Conservation (phyloP, 2,329 filamentous ascomycete genomes). For the Paraconiothyrium sp. region DNA sequence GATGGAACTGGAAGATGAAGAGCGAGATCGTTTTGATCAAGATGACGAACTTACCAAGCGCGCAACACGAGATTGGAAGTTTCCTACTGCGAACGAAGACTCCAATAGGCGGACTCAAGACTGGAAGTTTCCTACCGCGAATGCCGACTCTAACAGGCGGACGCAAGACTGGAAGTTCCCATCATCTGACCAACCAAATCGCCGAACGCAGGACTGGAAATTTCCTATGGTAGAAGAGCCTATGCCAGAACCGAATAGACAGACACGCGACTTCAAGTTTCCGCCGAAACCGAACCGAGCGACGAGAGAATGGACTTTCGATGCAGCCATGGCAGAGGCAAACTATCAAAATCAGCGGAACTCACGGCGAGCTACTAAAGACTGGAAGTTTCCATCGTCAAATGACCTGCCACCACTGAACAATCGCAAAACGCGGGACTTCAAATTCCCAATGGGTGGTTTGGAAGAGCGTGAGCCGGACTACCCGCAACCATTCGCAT, state of each 20-base stretch:
- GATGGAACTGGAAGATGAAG: conserved; percentile 53
- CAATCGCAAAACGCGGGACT: conserved; percentile 47
- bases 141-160: conserved; percentile 43
- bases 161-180: conserved; percentile 66
- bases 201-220: conserved; percentile 64
- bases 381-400: conserved; percentile 38
- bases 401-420: conserved; percentile 26
- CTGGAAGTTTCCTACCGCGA: conserved; percentile 46
- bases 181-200: conserved; percentile 30
- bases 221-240: conserved; percentile 53
- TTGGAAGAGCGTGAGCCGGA: conserved; percentile 27
- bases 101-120: conserved; percentile 56
- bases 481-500: conserved; percentile 27
- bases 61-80: conserved; percentile 59
- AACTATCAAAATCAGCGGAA: conserved; percentile 44
- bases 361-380: conserved; percentile 46
- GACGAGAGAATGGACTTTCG: conserved; percentile 60
- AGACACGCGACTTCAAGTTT: conserved; percentile 46
- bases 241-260: conserved; percentile 20
- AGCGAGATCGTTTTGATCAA: conserved; percentile 37
- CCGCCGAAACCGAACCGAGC: conserved; percentile 50
- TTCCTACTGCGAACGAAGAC: conserved; percentile 24
- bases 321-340: conserved; percentile 54
- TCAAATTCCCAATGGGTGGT: conserved; percentile 46
- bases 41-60: conserved; percentile 39